Evolutionary conservation across 805 yeast species (phyloP).

Genomic region (Candida succiphila): DNA sequence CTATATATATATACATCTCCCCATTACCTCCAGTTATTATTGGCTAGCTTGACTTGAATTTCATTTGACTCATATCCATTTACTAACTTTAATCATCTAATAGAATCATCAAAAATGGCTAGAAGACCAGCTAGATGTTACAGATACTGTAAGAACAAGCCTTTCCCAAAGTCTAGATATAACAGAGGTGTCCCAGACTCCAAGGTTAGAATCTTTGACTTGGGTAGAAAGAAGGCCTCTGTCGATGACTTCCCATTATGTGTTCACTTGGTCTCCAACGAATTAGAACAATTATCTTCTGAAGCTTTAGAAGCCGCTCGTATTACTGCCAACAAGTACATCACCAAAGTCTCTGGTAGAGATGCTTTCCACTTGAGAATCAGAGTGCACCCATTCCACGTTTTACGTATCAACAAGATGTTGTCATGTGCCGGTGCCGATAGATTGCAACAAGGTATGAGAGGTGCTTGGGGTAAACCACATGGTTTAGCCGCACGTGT

Average conservation of each 20-base stretch:
- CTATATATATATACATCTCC: too few relatives aligned
- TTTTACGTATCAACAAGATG: conserved; percentile 99
- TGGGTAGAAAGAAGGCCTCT: conserved; percentile 99
- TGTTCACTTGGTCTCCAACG: conserved; percentile 98
- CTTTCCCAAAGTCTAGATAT: conserved; percentile 99
- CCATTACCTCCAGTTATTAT: too few relatives aligned
- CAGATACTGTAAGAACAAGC: conserved; percentile 99
- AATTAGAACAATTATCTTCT: conserved; percentile 97
- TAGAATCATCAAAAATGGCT: conserved; percentile 85
- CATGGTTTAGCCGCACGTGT: conserved; percentile 99
- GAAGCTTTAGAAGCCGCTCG: conserved; percentile 99
- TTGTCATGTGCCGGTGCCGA: conserved; percentile 99
- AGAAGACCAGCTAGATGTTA: conserved; percentile 99
- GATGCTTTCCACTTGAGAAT: conserved; percentile 99
- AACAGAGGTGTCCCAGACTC: conserved; percentile 99
- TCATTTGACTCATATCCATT: too few relatives aligned
- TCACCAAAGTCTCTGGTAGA: conserved; percentile 96
- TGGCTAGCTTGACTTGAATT: too few relatives aligned
- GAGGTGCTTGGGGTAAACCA: conserved; percentile 99
- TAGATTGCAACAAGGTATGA: conserved; percentile 99
- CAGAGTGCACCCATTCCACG: conserved; percentile 99
- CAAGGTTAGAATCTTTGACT: conserved; percentile 97
- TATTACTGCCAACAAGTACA: conserved; percentile 99
- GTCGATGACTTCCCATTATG: conserved; percentile 99
- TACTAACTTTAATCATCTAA: too few relatives aligned